Evolutionary conservation across 2,329 filamentous ascomycete genomes (phyloP), one percentile per base, ranked within the genome.

Genomic region (Aspergillus awamori): DNA sequence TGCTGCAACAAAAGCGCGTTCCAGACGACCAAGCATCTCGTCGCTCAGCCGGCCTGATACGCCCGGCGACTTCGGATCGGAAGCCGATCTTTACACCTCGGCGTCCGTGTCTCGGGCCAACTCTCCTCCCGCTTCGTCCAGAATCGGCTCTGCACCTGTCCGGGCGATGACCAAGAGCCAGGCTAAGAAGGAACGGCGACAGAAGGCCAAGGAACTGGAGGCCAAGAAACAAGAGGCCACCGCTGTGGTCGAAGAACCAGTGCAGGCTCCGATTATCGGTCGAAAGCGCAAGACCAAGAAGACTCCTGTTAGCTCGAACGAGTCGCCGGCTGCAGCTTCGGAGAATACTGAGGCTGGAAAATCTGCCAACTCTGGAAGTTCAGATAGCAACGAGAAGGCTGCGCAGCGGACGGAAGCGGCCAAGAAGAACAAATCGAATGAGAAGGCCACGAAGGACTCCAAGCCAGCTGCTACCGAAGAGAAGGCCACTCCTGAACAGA

Each of bases 101-200:
- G 80, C 84, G 1, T 87, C 86, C 4, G 76, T 82, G 15, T 88
- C 87, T 8, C 82, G 86, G 38, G 82, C 86, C 20, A 87, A 81
- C 67, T 87, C 86, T 1, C 86, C 86, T 33, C 78, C 77, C 28
- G 78, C 77, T 11, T 78, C 78, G 24, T 78, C 77, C 53, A 83
- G 82, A 61, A 82, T 88, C 24, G 86, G 86, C 5, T 83, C 84
- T 47, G 86, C 86, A 2, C 85, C 86, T 8, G 80, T 87, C 5
- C 79, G 85, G 53, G 77, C 82, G 54, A 84, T 87, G 71, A 87
- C 84, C 5, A 88, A 88, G 73, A 87, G 80, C 58, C 86, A 88
- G 67, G 78, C 80, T 52, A 87, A 87, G 74, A 89, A 87, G 71
- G 83, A 86, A 60, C 74, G 83, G 57, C 73, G 77, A 60, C 80